Evolutionary conservation across 1,139 yeast genomes (phyloP).

Genomic region (Pichia sp.): DNA sequence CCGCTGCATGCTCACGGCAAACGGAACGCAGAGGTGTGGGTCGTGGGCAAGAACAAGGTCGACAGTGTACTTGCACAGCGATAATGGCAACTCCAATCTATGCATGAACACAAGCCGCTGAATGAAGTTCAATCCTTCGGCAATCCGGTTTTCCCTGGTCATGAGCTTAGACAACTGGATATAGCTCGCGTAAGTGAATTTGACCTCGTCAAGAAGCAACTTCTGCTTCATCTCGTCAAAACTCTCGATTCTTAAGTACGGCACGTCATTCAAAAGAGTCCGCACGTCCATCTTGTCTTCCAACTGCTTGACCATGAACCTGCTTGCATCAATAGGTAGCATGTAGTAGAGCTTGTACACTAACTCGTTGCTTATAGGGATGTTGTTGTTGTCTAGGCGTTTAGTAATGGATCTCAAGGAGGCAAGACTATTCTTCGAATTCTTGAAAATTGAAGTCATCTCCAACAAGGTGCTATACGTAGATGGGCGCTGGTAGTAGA

Average conservation of each 20-base stretch:
- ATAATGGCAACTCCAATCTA: conserved; percentile 10
- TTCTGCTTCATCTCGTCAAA: conserved; percentile 4
- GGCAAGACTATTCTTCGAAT: conserved; percentile 5
- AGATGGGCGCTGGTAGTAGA: conserved; percentile 1
- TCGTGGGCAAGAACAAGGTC: conserved; percentile 6
- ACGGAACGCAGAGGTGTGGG: conserved; percentile 10
- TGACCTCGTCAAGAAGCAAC: neutral
- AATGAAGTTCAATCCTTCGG: conserved; percentile 14
- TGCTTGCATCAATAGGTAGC: conserved; percentile 5
- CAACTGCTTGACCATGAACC: neutral
- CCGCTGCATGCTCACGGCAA: conserved; percentile 11
- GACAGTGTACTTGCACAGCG: conserved; percentile 6
- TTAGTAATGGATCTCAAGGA: neutral
- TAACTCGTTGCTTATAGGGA: conserved; percentile 8
- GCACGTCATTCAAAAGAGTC: conserved; percentile 3
- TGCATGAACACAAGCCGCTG: conserved; percentile 2
- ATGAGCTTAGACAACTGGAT: conserved; percentile 11
- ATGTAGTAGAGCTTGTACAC: conserved; percentile 11
- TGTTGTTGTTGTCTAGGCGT: neutral
- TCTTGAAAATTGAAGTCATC: conserved; percentile 6
- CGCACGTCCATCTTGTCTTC: neutral
- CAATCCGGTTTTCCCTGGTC: conserved; percentile 13
- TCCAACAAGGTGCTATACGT: conserved; percentile 6
- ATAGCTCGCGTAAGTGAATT: conserved; percentile 9
- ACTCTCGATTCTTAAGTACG: neutral